Percentiles rank a stretch among this genome's conserved stretches.
Evolutionary conservation across 208 protist species (phyloP).

Genomic region (Leishmania arabica): DNA sequence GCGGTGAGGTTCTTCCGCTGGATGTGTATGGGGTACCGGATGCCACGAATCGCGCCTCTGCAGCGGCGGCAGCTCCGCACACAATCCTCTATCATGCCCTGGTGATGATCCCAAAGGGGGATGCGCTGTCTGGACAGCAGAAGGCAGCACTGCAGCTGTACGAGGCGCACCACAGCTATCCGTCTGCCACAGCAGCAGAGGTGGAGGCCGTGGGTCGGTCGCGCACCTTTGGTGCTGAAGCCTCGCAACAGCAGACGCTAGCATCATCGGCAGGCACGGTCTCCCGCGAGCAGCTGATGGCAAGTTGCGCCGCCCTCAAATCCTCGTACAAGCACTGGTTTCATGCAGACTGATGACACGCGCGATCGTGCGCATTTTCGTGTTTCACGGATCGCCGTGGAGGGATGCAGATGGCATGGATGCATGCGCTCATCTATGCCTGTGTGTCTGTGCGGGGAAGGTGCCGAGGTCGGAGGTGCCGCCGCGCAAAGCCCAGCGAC

Average conservation of each 20-base stretch:
- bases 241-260: background rate
- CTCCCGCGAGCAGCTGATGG: slow-evolving; percentile 22
- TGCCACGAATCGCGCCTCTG: background rate
- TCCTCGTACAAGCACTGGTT: slow-evolving; percentile 67
- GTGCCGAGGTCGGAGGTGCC: background rate
- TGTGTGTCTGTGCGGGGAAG: background rate
- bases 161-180: slow-evolving; percentile 29
- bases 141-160: slow-evolving; percentile 43
- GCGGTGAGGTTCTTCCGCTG: slow-evolving; percentile 60
- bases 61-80: background rate
- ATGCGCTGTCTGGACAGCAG: slow-evolving; percentile 67
- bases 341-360: background rate
- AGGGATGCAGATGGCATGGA: background rate
- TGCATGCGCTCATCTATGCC: background rate
- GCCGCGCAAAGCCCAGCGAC: background rate
- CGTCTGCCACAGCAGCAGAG: background rate
- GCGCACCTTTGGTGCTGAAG: background rate
- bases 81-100: slow-evolving; percentile 62
- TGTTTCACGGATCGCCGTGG: slow-evolving; percentile 1
- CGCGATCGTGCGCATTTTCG: background rate
- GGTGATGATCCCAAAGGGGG: slow-evolving; percentile 62
- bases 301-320: slow-evolving; percentile 53
- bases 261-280: background rate
- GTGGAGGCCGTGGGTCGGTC: background rate
- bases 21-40: slow-evolving; percentile 38